A percentile compares a stretch with the other conserved stretches of the same genome.
phyloP scores from a whole-genome alignment of 1,284 basidiomycete genomes.

The Ustilago hordei region DNA sequence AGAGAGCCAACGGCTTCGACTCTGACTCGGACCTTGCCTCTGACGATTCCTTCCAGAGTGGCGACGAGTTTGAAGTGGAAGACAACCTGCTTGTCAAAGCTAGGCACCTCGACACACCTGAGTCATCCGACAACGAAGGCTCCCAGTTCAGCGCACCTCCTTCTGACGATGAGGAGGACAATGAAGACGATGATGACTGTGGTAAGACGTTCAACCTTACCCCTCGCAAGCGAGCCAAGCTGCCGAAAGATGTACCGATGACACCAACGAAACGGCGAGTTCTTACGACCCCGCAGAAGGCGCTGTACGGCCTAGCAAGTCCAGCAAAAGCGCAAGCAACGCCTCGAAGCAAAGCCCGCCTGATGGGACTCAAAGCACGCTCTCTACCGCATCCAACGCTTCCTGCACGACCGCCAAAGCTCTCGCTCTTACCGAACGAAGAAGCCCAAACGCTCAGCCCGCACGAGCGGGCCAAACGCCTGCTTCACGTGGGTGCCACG shows the following conservation, averaged over 20 bases:
- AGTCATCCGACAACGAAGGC: conserved; percentile 44
- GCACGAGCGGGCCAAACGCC: conserved; percentile 66
- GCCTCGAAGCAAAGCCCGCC: conserved; percentile 45
- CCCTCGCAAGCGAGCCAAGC: conserved; percentile 30
- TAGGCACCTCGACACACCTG: conserved; percentile 42
- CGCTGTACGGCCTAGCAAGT: conserved; percentile 33
- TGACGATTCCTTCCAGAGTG: conserved; percentile 51
- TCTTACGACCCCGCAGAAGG: conserved; percentile 36
- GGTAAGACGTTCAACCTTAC: conserved; percentile 41
- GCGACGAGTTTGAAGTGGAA: conserved; percentile 46
- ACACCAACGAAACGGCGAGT: conserved; percentile 44
- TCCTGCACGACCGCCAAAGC: conserved; percentile 51
- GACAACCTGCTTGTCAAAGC: conserved; percentile 49
- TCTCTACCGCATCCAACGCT: conserved; percentile 49
- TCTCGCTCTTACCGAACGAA: conserved; percentile 45
- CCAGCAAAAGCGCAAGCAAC: conserved; percentile 48
- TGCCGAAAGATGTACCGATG: conserved; percentile 40
- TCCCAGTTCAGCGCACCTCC: conserved; percentile 33
- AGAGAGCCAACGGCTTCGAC: conserved; percentile 28
- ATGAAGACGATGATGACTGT: conserved; percentile 29
- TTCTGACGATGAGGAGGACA: conserved; percentile 26
- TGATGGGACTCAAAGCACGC: conserved; percentile 43
- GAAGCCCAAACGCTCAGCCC: conserved; percentile 45
- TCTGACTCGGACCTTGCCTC: conserved; percentile 46
- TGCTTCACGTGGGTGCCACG: conserved; percentile 91